phyloP scores from a whole-genome alignment of 1,139 yeast species.

The Hansenula sp. region DNA sequence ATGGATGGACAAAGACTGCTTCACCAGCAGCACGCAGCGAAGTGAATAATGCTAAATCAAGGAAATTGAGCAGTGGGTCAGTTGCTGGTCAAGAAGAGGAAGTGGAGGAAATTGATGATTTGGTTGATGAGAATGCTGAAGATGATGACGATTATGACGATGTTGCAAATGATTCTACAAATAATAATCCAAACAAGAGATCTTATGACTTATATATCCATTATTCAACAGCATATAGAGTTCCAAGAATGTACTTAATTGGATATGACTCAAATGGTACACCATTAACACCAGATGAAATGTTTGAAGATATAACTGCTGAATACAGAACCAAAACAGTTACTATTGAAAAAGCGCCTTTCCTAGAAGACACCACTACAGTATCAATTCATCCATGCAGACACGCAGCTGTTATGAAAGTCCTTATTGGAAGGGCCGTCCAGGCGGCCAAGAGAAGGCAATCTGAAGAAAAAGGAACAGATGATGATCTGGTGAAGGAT shows the following conservation, averaged over 20 bases:
- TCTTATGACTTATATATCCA: conserved; percentile 86
- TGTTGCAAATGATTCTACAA: conserved; percentile 35
- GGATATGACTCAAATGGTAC: conserved; percentile 84
- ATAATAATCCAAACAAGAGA: conserved; percentile 44
- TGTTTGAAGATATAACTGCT: conserved; percentile 91
- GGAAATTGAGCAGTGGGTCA: conserved; percentile 6
- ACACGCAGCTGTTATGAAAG: conserved; percentile 92
- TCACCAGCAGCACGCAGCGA: conserved; percentile 6
- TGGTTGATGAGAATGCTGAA: conserved; percentile 33
- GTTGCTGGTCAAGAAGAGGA: conserved; percentile 14
- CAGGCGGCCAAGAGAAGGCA: conserved; percentile 39
- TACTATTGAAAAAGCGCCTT: conserved; percentile 91
- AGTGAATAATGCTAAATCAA: conserved; percentile 6
- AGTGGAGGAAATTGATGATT: conserved; percentile 37
- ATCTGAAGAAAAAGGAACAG: conserved; percentile 18
- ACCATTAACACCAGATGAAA: conserved; percentile 81
- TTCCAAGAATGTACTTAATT: conserved; percentile 88
- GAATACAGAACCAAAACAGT: conserved; percentile 96
- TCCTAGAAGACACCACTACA: conserved; percentile 69
- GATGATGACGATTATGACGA: conserved; percentile 41
- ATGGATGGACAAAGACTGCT: conserved; percentile 49
- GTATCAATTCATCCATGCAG: conserved; percentile 96
- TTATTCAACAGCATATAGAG: conserved; percentile 92
- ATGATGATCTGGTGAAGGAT: conserved; percentile 29
- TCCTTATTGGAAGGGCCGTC: conserved; percentile 69